phyloP scores from a whole-genome alignment of 176 grass and related monocot species.

The Areca catechu region DNA sequence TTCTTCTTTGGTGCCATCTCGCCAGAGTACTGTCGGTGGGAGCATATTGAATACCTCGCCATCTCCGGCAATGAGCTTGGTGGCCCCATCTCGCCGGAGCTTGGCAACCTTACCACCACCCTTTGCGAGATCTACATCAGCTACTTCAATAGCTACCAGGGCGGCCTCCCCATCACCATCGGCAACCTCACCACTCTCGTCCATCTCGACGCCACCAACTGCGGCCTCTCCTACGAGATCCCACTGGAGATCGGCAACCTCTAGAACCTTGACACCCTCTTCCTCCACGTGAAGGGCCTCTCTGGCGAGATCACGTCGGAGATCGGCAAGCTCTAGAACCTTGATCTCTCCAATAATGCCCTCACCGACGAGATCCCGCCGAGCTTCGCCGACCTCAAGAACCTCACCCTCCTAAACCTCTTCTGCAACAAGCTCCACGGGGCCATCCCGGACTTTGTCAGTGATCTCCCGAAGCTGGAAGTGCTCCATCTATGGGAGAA shows the following conservation, averaged over 20 bases:
- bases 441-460: too few species aligned
- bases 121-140: conserved; percentile 59
- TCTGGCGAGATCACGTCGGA: conserved; percentile 39
- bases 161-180: conserved; percentile 41
- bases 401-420: too few species aligned
- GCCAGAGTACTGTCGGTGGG: conserved; percentile 38
- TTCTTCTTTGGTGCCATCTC: conserved; percentile 59
- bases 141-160: conserved; percentile 59
- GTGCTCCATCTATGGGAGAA: conserved; percentile 19
- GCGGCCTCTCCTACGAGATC: conserved; percentile 51
- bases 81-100: conserved; percentile 48
- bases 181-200: conserved; percentile 58
- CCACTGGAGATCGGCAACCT: conserved; percentile 53
- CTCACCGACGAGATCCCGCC: conserved; percentile 60
- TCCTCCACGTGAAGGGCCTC: conserved; percentile 61
- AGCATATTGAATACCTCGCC: conserved; percentile 42
- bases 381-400: too few species aligned
- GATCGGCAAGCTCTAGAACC: conserved; percentile 36
- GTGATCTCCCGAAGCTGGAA: conserved; percentile 20
- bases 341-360: conserved; percentile 58
- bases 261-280: conserved; percentile 45
- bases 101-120: conserved; percentile 52
- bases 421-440: too few species aligned
- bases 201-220: conserved; percentile 48
- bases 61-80: conserved; percentile 64